These are phyloP conservation scores for Populus trichocarpa DNA, from an alignment of 441 rosid species.

Conservation along the genomic window DNA sequence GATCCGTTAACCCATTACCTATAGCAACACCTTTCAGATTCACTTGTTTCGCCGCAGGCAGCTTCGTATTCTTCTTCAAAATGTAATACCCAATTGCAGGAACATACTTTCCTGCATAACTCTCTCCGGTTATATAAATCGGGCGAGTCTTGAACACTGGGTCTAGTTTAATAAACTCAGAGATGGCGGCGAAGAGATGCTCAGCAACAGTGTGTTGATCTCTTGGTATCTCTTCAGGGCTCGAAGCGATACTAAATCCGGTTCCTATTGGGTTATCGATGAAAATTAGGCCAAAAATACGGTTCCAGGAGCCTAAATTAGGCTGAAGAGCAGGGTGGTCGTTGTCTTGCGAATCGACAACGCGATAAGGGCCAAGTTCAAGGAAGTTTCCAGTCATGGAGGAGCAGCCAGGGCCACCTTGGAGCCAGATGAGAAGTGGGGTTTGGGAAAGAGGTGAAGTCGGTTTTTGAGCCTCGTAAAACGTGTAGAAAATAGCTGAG, in stretches of 20 bases:
- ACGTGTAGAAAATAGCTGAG: too few relatives aligned
- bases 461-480: constrained; percentile 14
- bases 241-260: constrained; percentile 71
- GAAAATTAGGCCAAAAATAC: constrained; percentile 70
- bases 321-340: constrained; percentile 25
- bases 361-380: constrained; percentile 81
- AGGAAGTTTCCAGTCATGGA: constrained; percentile 83
- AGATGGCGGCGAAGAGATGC: too few relatives aligned
- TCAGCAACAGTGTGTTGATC: constrained; percentile 31
- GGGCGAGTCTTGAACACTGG: constrained; percentile 51
- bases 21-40: constrained; percentile 39
- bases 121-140: constrained; percentile 73
- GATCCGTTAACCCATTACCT: constrained; percentile 84
- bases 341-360: constrained; percentile 28
- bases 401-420: constrained; percentile 94
- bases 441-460: constrained; percentile 44
- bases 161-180: constrained; percentile 25
- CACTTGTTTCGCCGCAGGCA: constrained; percentile 19
- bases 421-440: constrained; percentile 78
- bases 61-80: constrained; percentile 38
- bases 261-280: constrained; percentile 81
- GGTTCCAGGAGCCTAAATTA: constrained; percentile 78
- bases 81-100: constrained; percentile 76
- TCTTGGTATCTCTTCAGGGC: constrained; percentile 51
- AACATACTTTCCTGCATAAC: constrained; percentile 85